These are phyloP conservation scores for Podila clonocystis DNA, from an alignment of 192 early-diverging fungal genomes.

Conservation along the genomic window DNA sequence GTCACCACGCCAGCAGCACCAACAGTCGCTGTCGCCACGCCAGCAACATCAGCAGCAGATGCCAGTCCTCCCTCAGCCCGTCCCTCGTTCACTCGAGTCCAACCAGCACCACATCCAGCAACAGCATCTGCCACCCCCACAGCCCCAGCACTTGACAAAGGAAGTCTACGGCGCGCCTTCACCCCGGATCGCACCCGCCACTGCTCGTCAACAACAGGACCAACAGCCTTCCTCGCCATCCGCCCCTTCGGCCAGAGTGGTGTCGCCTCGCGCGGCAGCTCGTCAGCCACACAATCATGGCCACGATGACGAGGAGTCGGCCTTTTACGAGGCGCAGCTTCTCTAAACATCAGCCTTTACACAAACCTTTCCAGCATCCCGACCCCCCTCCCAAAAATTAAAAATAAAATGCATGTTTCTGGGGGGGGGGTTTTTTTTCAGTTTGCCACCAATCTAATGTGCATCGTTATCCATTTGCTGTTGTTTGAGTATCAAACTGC, in stretches of 20 bases:
- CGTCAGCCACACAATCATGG: conserved; percentile 15
- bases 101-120: conserved; percentile 15
- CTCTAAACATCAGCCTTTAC: conserved; percentile 12
- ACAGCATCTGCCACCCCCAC: conserved; percentile 10
- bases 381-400: not conserved
- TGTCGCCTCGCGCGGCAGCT: conserved; percentile 14
- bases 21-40: not conserved
- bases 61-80: conserved; percentile 5
- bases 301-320: conserved; percentile 12
- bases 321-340: conserved; percentile 40
- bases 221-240: conserved; percentile 1
- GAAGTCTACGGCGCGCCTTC: conserved; percentile 46
- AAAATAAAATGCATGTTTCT: not conserved
- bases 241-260: not conserved
- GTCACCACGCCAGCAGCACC: not conserved
- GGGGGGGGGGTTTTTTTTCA: not conserved
- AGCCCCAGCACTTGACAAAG: conserved; percentile 3
- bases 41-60: conserved; percentile 4
- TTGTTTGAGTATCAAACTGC: too few relatives aligned
- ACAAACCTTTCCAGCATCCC: too few relatives aligned
- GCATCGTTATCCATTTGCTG: too few relatives aligned
- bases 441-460: too few relatives aligned
- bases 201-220: conserved; percentile 4
- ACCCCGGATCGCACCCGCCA: conserved; percentile 27
- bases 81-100: conserved; percentile 1